Base-by-base conservation (phyloP, 805 yeast genomes). In the Scheffersomyces ergatensis region DNA sequence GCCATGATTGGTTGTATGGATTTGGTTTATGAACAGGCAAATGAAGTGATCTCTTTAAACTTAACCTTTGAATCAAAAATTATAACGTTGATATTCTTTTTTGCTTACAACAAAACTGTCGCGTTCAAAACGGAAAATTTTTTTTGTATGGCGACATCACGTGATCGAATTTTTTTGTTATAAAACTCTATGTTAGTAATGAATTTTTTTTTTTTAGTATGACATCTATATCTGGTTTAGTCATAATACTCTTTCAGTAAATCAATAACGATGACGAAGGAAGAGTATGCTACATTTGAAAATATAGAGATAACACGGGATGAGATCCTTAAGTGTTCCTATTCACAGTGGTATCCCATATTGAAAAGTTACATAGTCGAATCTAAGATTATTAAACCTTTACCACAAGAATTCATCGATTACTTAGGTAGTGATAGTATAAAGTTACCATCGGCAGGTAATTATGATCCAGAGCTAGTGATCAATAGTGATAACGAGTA, bases 401-500 rank as follows among this genome's bases (percentile, higher is more conserved):
- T 70, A n/a, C 70, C 73, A 2, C 33, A 43, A 15, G 53, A 51
- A 31, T 70, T 70, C 39, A 32, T 69, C 5, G 57, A 57, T 16
- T 69, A 69, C 43, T 46, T 70, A 32, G 51, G 51, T 5, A 47
- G 57, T 17, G 66, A 60, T 13, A 50, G 59, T 37, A 54, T 60
- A 14, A 36, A 39, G 16, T 37, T 60, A 14, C 62, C 63, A 3
- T 20, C 33, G 8, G 53, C 48, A 12, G 39, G 35, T n/a, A 19
- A 19, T 19, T 35, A 25, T 11, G 38, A 46, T 7, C 47, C 44
- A 2, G 43, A 36, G 3, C 26, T 58, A 13, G 53, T 51, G 13
- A 51, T 54, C 17, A 78, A 54, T 40, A 65, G 82, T 38, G 83
- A 80, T 45, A 80, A 80, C 44, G 89, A 83, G 25, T 85, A 85